Base-by-base conservation (phyloP, 352 stramenopile genomes). In the Phytophthora cryptogea region DNA sequence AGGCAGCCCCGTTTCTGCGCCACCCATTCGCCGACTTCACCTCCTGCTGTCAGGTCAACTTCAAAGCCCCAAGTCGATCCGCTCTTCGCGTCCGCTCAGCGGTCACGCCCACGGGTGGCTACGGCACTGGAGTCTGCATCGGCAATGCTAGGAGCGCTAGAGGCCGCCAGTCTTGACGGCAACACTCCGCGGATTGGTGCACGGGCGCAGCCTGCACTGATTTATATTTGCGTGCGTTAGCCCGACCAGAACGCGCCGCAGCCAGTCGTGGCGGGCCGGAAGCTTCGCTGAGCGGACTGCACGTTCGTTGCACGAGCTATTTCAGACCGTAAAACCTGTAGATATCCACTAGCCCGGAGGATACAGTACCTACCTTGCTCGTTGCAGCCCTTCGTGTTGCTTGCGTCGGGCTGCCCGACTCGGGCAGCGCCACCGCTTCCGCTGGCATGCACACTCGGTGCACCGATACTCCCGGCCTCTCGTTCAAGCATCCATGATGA, bases 201-300 rank as follows among this genome's bases (percentile, higher is more conserved):
- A 53, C 43, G 51, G 43, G 9, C 23, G n/a, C 53, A 50, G 39
- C 31, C 26, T 26, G 7, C 27, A 31, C 55, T 70, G 55, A 66
- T 59, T 61, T 70, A 70, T 48, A 61, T 66, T 70, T 53, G 48
- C 62, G 26, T 49, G 35, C 60, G 60, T 56, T 52, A 55, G 54
- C 41, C 32, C 41, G 61, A 61, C 35, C 54, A 66, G 61, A 69
- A 66, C 61, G 30, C 61, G 54, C 60, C 23, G 20, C 44, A 33
- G 48, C 36, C 42, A 56, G 46, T 63, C 45, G 55, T 57, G 45
- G 41, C 4, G 32, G 32, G 28, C 35, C 49, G 36, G 59, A 68
- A 58, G 37, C 59, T 68, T 69, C 49, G 41, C 40, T 42, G 40
- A 39, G 48, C 46, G 41, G 46, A 9, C 20, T 47, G 41, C 41